Conservation (phyloP, 139 green algal species). For the Chlamydomonas incerta region DNA sequence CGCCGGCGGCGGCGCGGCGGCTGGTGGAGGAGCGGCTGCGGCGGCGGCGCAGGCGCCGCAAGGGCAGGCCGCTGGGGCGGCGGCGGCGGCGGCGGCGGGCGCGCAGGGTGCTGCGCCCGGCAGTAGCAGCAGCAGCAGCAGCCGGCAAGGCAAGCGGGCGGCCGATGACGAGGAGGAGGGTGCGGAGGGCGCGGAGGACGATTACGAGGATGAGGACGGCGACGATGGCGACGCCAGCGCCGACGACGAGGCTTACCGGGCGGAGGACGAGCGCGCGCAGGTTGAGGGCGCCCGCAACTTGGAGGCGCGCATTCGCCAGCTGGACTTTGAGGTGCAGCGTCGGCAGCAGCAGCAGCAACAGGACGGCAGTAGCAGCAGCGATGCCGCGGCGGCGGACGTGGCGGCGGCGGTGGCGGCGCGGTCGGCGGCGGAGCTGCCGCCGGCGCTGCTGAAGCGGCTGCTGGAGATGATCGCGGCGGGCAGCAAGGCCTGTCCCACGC, state of each 20-base stretch:
- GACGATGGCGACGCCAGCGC: neutral
- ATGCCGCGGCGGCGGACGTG: neutral
- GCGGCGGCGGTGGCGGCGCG: neutral
- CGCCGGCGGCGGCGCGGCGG: too few relatives aligned
- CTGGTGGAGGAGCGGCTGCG: too few relatives aligned
- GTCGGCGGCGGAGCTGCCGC: neutral
- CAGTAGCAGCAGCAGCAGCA: too few relatives aligned
- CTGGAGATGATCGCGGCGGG: neutral
- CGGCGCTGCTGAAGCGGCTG: constrained; percentile 25
- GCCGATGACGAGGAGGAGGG: neutral
- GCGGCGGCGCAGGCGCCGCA: too few relatives aligned
- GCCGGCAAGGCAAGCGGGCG: too few relatives aligned
- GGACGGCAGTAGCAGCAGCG: neutral
- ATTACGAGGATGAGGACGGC: neutral
- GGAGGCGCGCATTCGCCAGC: too few relatives aligned
- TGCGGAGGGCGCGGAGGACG: neutral
- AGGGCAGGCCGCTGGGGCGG: too few relatives aligned
- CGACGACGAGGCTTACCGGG: neutral
- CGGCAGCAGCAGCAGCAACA: neutral
- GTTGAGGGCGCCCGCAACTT: too few relatives aligned
- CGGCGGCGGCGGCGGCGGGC: too few relatives aligned
- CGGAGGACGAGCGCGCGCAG: neutral
- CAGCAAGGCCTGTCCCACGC: neutral
- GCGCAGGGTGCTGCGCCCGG: too few relatives aligned
- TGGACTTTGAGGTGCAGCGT: neutral